A percentile compares a stretch with the other conserved stretches of the same genome.
Conservation (phyloP, 1,284 basidiomycete genomes). For the Cryptococcus sp. region DNA sequence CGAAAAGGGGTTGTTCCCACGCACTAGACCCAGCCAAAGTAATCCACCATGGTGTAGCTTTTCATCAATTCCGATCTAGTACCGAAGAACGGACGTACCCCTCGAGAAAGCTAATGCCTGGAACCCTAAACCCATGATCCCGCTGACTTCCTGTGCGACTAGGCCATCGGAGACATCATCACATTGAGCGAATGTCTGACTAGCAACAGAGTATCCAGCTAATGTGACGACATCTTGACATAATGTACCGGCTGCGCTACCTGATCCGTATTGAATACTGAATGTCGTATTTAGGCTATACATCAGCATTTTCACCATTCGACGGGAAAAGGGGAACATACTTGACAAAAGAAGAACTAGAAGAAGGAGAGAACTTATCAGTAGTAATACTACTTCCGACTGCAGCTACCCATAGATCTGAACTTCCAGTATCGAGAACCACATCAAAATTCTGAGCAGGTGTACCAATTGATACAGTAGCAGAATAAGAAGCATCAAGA, state of each 20-base stretch:
- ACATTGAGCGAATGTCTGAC: slow-evolving; percentile 60
- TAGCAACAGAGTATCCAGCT: slow-evolving; percentile 69
- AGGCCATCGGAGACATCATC: slow-evolving; percentile 42
- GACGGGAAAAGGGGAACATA: slow-evolving; percentile 6
- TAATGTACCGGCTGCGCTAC: slow-evolving; percentile 65
- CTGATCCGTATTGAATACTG: slow-evolving; percentile 53
- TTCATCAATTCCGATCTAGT: not conserved
- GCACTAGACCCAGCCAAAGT: slow-evolving; percentile 57
- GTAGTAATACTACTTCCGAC: slow-evolving; percentile 9
- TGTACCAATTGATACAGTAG: slow-evolving; percentile 41
- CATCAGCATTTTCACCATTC: not conserved
- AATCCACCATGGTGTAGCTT: slow-evolving; percentile 55
- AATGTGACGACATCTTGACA: slow-evolving; percentile 70
- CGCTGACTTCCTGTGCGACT: slow-evolving; percentile 45
- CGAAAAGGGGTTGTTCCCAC: slow-evolving; percentile 69
- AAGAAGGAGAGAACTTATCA: slow-evolving; percentile 6
- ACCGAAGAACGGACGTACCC: slow-evolving; percentile 15
- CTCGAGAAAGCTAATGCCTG: slow-evolving; percentile 47
- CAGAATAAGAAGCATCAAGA: slow-evolving; percentile 47
- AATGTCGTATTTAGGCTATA: slow-evolving; percentile 30
- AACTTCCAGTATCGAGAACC: slow-evolving; percentile 56
- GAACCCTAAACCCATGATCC: slow-evolving; percentile 54
- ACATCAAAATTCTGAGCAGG: slow-evolving; percentile 53
- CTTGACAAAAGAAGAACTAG: slow-evolving; percentile 7
- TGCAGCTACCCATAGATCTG: slow-evolving; percentile 52